phyloP scores from a whole-genome alignment of 768 basidiomycete species.

The Lentinula lateritia region DNA sequence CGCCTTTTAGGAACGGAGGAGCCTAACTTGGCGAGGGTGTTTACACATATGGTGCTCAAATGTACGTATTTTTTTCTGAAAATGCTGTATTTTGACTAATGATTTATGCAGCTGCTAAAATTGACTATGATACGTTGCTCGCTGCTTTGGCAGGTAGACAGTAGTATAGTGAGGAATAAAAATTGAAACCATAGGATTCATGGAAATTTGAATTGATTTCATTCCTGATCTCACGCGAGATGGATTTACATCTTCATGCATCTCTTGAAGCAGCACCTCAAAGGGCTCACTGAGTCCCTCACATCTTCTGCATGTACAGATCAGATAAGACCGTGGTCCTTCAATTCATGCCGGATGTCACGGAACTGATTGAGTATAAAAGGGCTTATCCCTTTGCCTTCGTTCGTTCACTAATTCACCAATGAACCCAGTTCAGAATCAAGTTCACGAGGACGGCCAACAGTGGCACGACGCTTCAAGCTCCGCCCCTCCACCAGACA shows the following conservation, averaged over 20 bases:
- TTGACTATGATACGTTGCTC: constrained; percentile 55
- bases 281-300: too few species aligned
- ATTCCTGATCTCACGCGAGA: not conserved
- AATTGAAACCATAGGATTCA: too few species aligned
- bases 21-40: constrained; percentile 58
- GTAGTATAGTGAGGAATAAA: not conserved
- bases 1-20: constrained; percentile 60
- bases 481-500: not conserved
- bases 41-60: constrained; percentile 68
- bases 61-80: constrained; percentile 35
- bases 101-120: constrained; percentile 45
- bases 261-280: too few species aligned
- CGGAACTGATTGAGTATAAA: not conserved
- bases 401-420: not conserved
- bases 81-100: not conserved
- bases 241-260: not conserved
- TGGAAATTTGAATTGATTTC: too few species aligned
- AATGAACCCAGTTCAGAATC: not conserved
- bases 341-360: not conserved
- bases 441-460: not conserved
- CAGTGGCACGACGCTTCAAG: not conserved
- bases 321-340: not conserved
- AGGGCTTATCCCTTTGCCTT: not conserved
- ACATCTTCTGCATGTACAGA: not conserved
- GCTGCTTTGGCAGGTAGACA: constrained; percentile 44